phyloP scores from a whole-genome alignment of 2,329 filamentous ascomycete genomes.

The Scedosporium aurantiacum region DNA sequence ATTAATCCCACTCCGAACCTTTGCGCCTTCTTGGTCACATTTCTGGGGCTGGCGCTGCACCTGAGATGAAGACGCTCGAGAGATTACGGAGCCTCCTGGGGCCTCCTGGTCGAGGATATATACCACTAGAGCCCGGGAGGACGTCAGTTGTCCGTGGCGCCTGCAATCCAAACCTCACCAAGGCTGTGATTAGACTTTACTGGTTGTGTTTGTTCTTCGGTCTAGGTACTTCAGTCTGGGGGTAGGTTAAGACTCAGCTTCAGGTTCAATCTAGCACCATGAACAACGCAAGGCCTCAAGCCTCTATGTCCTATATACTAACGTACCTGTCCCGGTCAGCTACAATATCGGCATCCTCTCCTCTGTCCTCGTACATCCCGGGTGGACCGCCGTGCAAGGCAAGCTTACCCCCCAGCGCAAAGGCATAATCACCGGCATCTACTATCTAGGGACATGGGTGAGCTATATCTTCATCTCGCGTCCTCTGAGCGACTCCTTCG shows the following conservation, averaged over 20 bases:
- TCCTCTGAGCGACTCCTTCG: slow-evolving; percentile 36
- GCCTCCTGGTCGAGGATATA: slow-evolving; percentile 1
- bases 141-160: background rate
- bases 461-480: slow-evolving; percentile 45
- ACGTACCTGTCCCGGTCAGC: slow-evolving; percentile 12
- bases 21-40: too few relatives aligned
- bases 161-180: slow-evolving; percentile 15
- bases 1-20: too few relatives aligned
- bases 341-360: slow-evolving; percentile 49
- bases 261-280: too few relatives aligned
- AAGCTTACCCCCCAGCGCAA: slow-evolving; percentile 32
- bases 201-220: slow-evolving; percentile 35
- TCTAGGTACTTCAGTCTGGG: slow-evolving; percentile 39
- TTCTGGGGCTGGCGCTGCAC: background rate
- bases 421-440: slow-evolving; percentile 43
- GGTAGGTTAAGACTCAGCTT: slow-evolving; percentile 21
- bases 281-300: background rate
- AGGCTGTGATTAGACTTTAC: slow-evolving; percentile 21
- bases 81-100: background rate
- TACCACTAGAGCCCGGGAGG: background rate
- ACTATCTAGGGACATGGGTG: slow-evolving; percentile 45
- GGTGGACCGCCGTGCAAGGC: slow-evolving; percentile 36
- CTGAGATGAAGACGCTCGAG: background rate
- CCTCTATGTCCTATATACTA: background rate
- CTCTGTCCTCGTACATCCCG: slow-evolving; percentile 43